Percentiles rank a stretch among this genome's conserved stretches.
Evolutionary conservation across 2,329 filamentous ascomycete species (phyloP).

Genomic region (Sporothrix protearum): DNA sequence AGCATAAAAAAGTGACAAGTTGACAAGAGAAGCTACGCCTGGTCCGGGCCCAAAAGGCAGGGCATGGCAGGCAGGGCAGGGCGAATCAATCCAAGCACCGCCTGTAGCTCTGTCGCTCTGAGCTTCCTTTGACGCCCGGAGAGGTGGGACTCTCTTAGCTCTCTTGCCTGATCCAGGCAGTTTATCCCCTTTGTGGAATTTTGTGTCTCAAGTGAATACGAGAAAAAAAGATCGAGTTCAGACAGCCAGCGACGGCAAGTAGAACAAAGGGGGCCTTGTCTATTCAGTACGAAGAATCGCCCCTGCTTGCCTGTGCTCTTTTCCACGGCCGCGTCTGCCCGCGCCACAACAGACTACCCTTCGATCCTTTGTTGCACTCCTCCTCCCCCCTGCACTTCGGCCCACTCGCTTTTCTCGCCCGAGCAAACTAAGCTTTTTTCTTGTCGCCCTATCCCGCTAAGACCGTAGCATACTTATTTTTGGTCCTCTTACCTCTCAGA

Average conservation of each 20-base stretch:
- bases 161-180: slow-evolving; percentile 1
- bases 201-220: slow-evolving; percentile 13
- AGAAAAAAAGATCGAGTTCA: background rate
- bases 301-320: background rate
- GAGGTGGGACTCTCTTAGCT: background rate
- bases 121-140: background rate
- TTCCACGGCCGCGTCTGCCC: background rate
- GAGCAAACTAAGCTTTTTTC: background rate
- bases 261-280: background rate
- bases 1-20: background rate
- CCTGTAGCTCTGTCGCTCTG: background rate
- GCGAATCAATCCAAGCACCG: background rate
- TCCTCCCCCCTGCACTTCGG: too few species aligned
- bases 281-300: too few species aligned
- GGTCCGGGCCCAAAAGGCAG: background rate
- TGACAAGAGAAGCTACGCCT: background rate
- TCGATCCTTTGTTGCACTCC: background rate
- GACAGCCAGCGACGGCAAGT: background rate
- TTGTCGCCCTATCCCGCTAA: background rate
- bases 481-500: background rate
- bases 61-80: background rate
- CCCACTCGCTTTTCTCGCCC: background rate
- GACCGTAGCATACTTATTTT: background rate
- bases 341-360: background rate
- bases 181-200: background rate